Evolutionary conservation across 352 stramenopile genomes (phyloP).

Genomic region (Pythium rishiriense): DNA sequence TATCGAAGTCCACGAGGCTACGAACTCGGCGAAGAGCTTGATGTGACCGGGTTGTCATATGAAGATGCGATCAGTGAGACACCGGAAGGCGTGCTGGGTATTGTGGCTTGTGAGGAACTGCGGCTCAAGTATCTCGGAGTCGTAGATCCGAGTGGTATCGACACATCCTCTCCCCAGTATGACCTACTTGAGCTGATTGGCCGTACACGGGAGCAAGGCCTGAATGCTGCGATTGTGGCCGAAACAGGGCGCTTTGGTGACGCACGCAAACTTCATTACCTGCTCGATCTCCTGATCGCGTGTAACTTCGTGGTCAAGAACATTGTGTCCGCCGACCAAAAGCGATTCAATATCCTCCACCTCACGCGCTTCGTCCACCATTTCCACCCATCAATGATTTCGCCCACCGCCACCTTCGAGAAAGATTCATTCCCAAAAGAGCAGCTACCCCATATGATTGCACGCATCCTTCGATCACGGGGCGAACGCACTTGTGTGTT

Average conservation of each 20-base stretch:
- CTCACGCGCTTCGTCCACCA: slow-evolving; percentile 58
- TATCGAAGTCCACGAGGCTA: slow-evolving; percentile 67
- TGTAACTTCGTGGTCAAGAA: slow-evolving; percentile 70
- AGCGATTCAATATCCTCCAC: slow-evolving; percentile 83
- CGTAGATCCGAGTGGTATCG: slow-evolving; percentile 47
- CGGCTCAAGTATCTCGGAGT: slow-evolving; percentile 73
- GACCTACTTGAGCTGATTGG: slow-evolving; percentile 82
- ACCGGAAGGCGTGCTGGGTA: slow-evolving; percentile 51
- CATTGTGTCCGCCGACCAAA: slow-evolving; percentile 65
- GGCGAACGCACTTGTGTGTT: slow-evolving; percentile 77
- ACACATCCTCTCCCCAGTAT: slow-evolving; percentile 68
- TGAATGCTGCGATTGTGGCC: slow-evolving; percentile 61
- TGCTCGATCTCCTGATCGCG: slow-evolving; percentile 77
- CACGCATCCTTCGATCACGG: slow-evolving; percentile 59
- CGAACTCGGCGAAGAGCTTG: slow-evolving; percentile 57
- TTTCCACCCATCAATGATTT: slow-evolving; percentile 77
- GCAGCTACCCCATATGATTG: slow-evolving; percentile 56
- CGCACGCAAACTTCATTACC: slow-evolving; percentile 75
- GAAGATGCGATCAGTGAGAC: slow-evolving; percentile 54
- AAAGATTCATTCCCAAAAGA: slow-evolving; percentile 65
- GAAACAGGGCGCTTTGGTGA: slow-evolving; percentile 66
- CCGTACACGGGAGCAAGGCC: slow-evolving; percentile 48
- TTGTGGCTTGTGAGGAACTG: slow-evolving; percentile 69
- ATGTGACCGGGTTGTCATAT: slow-evolving; percentile 50
- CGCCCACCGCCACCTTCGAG: slow-evolving; percentile 48